A percentile compares a stretch with the other conserved stretches of the same genome.
Evolutionary conservation across 2,329 filamentous ascomycete genomes (phyloP).

Genomic region (Cordyceps cateniannulata): DNA sequence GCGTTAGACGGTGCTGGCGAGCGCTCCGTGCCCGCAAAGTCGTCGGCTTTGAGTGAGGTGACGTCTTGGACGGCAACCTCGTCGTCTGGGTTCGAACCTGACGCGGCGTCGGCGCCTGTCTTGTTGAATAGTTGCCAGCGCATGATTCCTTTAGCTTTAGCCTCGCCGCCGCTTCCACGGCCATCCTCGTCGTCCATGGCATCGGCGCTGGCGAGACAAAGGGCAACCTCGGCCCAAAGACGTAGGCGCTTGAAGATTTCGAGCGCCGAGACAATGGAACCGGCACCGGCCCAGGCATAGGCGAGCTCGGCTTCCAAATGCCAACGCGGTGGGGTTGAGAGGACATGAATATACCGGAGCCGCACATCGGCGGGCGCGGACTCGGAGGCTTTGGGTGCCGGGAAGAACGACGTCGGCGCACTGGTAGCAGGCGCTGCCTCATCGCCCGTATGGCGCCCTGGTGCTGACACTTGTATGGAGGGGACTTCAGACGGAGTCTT

Average conservation of each 20-base stretch:
- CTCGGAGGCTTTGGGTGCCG: slow-evolving; percentile 66
- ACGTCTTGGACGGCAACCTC: slow-evolving; percentile 45
- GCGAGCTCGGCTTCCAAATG: slow-evolving; percentile 91
- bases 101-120: slow-evolving; percentile 31
- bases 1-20: slow-evolving; percentile 73
- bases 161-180: slow-evolving; percentile 57
- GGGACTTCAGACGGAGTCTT: slow-evolving; percentile 30
- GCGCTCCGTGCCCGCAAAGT: slow-evolving; percentile 55
- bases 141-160: slow-evolving; percentile 71
- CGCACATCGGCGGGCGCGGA: slow-evolving; percentile 72
- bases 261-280: slow-evolving; percentile 80
- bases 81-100: slow-evolving; percentile 38
- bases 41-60: slow-evolving; percentile 46
- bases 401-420: slow-evolving; percentile 72
- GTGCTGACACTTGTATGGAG: slow-evolving; percentile 37
- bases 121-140: slow-evolving; percentile 72
- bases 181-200: slow-evolving; percentile 52
- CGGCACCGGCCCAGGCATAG: slow-evolving; percentile 83
- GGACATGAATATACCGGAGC: slow-evolving; percentile 74
- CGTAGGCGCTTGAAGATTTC: slow-evolving; percentile 93
- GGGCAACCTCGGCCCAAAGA: slow-evolving; percentile 89
- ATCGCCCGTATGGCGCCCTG: slow-evolving; percentile 23
- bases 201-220: slow-evolving; percentile 68
- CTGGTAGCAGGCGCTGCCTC: slow-evolving; percentile 15
- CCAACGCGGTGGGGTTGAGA: slow-evolving; percentile 84